These are phyloP conservation scores for Candida frijolesensis DNA, from an alignment of 1,139 yeast species.

Conservation along the genomic window DNA sequence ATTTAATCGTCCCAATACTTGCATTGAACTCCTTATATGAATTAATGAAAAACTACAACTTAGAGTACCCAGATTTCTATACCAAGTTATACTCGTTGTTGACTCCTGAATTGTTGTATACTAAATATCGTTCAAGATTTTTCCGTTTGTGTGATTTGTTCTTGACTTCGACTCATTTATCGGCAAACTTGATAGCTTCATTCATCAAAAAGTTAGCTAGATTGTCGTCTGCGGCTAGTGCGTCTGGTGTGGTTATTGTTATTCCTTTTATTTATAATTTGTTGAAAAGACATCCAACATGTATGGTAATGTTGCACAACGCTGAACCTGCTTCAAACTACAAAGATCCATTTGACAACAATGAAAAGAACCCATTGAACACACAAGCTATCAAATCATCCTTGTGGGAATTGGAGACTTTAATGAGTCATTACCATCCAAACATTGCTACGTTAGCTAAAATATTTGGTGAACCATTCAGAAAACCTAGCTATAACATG, in stretches of 20 bases:
- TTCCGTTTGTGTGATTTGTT: slow-evolving; percentile 85
- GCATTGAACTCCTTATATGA: slow-evolving; percentile 88
- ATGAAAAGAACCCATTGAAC: slow-evolving; percentile 70
- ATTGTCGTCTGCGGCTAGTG: slow-evolving; percentile 76
- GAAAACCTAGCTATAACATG: slow-evolving; percentile 81
- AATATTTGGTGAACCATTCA: slow-evolving; percentile 86
- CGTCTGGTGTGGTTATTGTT: slow-evolving; percentile 84
- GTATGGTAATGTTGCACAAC: slow-evolving; percentile 86
- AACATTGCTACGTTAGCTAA: slow-evolving; percentile 91
- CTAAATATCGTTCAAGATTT: slow-evolving; percentile 82
- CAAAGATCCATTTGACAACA: slow-evolving; percentile 66
- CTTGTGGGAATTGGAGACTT: slow-evolving; percentile 85
- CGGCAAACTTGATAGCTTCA: slow-evolving; percentile 82
- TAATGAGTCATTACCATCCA: slow-evolving; percentile 91
- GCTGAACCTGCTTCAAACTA: slow-evolving; percentile 27
- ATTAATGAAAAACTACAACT: slow-evolving; percentile 76
- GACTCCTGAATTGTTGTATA: slow-evolving; percentile 73
- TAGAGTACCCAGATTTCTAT: slow-evolving; percentile 93
- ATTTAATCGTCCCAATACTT: slow-evolving; percentile 72
- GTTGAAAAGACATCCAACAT: slow-evolving; percentile 86
- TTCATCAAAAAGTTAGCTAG: slow-evolving; percentile 83
- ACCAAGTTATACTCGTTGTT: slow-evolving; percentile 78
- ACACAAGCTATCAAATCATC: slow-evolving; percentile 85
- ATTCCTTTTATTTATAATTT: slow-evolving; percentile 92
- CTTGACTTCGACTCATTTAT: slow-evolving; percentile 83